phyloP scores from a whole-genome alignment of 2,329 filamentous ascomycete species.

The Trichoderma afroharzianum region DNA sequence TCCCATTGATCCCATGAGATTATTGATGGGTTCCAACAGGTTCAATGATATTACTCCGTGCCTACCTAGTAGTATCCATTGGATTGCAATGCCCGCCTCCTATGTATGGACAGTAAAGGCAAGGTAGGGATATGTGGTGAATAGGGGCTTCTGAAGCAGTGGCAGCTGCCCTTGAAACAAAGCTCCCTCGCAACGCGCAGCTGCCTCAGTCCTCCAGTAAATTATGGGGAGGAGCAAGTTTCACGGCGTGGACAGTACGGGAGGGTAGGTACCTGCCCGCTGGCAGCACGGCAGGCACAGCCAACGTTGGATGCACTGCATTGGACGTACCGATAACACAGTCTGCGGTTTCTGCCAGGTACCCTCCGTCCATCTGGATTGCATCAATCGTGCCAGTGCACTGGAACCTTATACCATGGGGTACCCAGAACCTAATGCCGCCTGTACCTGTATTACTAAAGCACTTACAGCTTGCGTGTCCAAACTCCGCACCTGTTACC shows the following conservation, averaged over 20 bases:
- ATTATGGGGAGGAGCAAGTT: slow-evolving; percentile 1
- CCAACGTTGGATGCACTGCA: background rate
- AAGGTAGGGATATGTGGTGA: background rate
- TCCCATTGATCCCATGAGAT: background rate
- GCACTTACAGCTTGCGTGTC: background rate
- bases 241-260: background rate
- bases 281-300: background rate
- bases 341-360: background rate
- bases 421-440: background rate
- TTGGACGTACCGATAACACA: background rate
- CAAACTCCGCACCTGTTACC: background rate
- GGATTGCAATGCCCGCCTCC: background rate
- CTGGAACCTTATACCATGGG: background rate
- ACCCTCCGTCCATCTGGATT: background rate
- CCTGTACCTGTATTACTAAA: background rate
- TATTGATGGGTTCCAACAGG: background rate
- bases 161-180: slow-evolving; percentile 15
- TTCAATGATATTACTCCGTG: background rate
- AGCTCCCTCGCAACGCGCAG: slow-evolving; percentile 1
- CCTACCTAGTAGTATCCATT: background rate
- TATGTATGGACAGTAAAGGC: background rate
- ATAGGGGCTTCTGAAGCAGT: slow-evolving; percentile 7
- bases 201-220: background rate
- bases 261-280: background rate
- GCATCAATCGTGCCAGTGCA: background rate